Evolutionary conservation across 2,329 filamentous ascomycete genomes (phyloP), one percentile per base, ranked within the genome.

Genomic region (Diaporthe sp.): DNA sequence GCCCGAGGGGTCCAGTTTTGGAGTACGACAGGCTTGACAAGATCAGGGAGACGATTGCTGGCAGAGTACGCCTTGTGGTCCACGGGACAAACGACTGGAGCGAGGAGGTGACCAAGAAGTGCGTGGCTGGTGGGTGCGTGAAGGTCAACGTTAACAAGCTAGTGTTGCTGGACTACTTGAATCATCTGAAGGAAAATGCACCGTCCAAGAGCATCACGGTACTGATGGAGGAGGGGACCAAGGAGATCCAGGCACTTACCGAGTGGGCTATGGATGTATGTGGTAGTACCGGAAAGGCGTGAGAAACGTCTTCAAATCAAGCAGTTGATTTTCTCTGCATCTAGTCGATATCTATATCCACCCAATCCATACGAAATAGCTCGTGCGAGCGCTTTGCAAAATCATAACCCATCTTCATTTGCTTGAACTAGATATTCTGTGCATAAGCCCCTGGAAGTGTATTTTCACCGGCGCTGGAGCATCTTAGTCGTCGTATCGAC

Each of bases 11-110:
- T 15, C 76, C 76, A 13, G 58, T 51, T 13, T 60, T 71, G 19
- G 61, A 72, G 28, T 65, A 79, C 82, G 28, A 82, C 51, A 46
- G 65, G 19, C 85, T 0, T 39, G 71, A 34, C 15, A 55, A 65
- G 60, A 73, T 73, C 46, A 46, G 44, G 25, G 55, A 67, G 34
- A 73, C 60, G 4, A 61, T 73, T 44, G 71, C 37, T 31, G 58
- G 71, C 28, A 62, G 71, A 49, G 71, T 73, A 19, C 58, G 58
- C 37, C 58, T 73, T 44, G 71, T 73, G 8, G 58, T 73, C 25
- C 71, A 73, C 25, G 71, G 71, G 19, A 73, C 71, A 28, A 73
- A 73, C 22, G 71, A 73, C 34, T 73, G 58, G 58, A 46, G 57
- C 17, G 71, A 73, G 46, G 71, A 62, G 34, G 31, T 73, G 46